phyloP scores from a whole-genome alignment of 176 grass and related monocot species.

The Saccharum officinarum region DNA sequence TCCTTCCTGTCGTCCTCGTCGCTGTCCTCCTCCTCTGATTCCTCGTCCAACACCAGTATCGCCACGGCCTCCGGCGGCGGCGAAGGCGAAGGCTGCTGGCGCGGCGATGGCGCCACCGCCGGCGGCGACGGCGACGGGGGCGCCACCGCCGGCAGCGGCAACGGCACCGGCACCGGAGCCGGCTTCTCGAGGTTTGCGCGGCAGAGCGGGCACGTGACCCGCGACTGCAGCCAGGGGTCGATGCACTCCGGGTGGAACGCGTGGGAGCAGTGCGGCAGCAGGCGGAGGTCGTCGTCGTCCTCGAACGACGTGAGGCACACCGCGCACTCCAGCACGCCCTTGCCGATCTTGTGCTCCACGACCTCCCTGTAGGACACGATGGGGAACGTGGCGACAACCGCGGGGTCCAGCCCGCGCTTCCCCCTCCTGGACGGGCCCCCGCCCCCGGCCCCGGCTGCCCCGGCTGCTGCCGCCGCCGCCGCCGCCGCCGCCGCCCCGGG shows the following conservation, averaged over 20 bases:
- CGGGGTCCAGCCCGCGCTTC: conserved; percentile 64
- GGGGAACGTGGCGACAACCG: conserved; percentile 63
- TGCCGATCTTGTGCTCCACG: conserved; percentile 64
- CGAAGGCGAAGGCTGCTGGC: neutral
- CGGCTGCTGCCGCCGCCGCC: neutral
- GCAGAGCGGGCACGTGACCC: conserved; percentile 74
- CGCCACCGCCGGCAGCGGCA: neutral
- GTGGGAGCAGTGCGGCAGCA: conserved; percentile 86
- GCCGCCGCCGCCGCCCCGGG: neutral
- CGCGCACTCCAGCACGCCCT: conserved; percentile 76
- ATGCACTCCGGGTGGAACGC: conserved; percentile 96
- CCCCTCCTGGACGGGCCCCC: conserved; percentile 37
- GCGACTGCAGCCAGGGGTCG: conserved; percentile 75
- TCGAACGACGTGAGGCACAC: conserved; percentile 92
- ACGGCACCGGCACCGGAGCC: neutral
- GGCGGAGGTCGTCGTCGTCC: conserved; percentile 75
- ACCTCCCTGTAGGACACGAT: conserved; percentile 67
- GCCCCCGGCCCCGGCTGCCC: neutral
- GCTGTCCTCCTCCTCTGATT: conserved; percentile 19
- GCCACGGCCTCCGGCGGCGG: conserved; percentile 36
- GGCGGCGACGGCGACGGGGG: neutral
- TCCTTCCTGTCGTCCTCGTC: conserved; percentile 52
- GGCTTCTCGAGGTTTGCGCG: conserved; percentile 64
- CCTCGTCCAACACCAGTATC: conserved; percentile 28
- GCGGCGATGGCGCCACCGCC: conserved; percentile 6